Conservation (phyloP, 176 grass and related monocot species). For the Avena atlantica region DNA sequence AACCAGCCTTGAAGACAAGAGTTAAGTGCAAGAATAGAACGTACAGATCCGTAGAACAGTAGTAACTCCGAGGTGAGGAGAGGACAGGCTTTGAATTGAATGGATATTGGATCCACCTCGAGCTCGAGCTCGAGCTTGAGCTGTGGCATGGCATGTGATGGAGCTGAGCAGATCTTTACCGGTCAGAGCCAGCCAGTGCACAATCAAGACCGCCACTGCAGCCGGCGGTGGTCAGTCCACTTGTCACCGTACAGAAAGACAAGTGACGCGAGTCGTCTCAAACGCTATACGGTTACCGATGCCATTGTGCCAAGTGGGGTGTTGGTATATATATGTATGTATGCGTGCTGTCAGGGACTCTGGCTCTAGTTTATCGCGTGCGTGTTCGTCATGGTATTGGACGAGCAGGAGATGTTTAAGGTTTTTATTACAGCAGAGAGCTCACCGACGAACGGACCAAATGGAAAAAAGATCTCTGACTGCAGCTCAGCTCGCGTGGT, state of each 20-base stretch:
- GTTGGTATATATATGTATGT: too few relatives aligned
- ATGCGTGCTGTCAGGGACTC: not conserved
- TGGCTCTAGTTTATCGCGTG: not conserved
- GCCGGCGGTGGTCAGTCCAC: not conserved
- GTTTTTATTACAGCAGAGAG: not conserved
- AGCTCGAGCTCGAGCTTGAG: not conserved
- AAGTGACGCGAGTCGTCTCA: not conserved
- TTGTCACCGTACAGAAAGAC: conserved; percentile 1
- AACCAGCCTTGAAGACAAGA: not conserved
- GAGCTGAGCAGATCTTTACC: not conserved
- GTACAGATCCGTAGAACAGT: not conserved
- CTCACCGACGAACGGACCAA: too few relatives aligned
- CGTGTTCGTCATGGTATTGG: not conserved
- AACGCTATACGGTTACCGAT: not conserved
- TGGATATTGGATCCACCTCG: conserved; percentile 3
- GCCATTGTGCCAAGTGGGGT: not conserved
- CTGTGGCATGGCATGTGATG: not conserved
- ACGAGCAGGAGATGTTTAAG: conserved; percentile 30
- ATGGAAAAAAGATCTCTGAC: not conserved
- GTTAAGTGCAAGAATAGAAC: not conserved
- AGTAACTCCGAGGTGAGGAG: not conserved
- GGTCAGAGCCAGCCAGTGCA: not conserved
- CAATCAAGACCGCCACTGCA: not conserved
- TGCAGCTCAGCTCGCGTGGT: not conserved
- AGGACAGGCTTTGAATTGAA: not conserved